phyloP scores from a whole-genome alignment of 768 basidiomycete species.

The Chiua virens region DNA sequence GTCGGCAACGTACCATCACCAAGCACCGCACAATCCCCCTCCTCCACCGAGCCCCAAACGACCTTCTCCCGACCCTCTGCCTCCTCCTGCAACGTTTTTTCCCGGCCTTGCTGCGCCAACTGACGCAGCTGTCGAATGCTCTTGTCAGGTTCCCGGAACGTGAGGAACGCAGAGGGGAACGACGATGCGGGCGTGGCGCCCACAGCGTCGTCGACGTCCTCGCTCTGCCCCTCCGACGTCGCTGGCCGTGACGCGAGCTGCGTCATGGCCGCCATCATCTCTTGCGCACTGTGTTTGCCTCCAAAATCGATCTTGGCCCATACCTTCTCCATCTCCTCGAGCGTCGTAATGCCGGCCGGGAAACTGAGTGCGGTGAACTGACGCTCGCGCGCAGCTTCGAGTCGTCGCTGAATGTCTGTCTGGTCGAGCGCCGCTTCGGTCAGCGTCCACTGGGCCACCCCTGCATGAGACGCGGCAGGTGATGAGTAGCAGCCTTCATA shows the following conservation, averaged over 20 bases:
- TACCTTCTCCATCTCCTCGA: conserved; percentile 27
- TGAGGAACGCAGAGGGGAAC: conserved; percentile 16
- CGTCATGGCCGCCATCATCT: conserved; percentile 3
- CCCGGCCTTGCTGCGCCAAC: conserved; percentile 47
- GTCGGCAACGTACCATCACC: conserved; percentile 10
- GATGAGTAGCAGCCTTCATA: too few relatives aligned
- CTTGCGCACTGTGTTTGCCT: conserved; percentile 3
- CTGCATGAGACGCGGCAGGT: conserved; percentile 33
- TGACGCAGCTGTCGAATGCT: conserved; percentile 42
- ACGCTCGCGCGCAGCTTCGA: conserved; percentile 38
- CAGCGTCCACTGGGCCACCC: conserved; percentile 63
- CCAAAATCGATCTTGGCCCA: conserved; percentile 36
- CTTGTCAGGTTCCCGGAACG: conserved; percentile 36
- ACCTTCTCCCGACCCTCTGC: conserved; percentile 48
- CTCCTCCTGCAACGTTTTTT: conserved; percentile 38
- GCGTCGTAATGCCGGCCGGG: conserved; percentile 45
- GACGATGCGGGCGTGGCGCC: neutral
- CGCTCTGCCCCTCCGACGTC: too few relatives aligned
- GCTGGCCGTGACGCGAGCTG: neutral
- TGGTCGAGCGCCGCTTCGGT: conserved; percentile 35
- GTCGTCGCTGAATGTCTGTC: conserved; percentile 36
- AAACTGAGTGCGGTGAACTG: conserved; percentile 48
- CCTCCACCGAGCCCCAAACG: conserved; percentile 34
- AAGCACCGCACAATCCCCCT: neutral
- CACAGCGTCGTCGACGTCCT: too few relatives aligned